These are phyloP conservation scores for Fusarium oligoseptatum DNA, from an alignment of 2,329 filamentous ascomycete species.

Conservation along the genomic window DNA sequence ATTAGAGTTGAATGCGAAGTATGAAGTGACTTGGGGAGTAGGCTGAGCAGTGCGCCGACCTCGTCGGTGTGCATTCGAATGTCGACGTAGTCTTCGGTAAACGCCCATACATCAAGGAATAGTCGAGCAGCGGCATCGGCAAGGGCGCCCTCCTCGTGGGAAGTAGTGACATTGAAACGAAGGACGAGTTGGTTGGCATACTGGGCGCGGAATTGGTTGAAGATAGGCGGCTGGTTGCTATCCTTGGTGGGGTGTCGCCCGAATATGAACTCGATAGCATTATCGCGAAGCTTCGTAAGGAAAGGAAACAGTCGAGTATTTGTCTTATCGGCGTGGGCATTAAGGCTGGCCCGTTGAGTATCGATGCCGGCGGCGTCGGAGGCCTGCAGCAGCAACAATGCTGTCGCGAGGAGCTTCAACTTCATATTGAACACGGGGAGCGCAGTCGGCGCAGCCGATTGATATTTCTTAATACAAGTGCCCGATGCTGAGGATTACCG, in stretches of 20 bases:
- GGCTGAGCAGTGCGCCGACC: slow-evolving; percentile 80
- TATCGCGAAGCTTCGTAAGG: slow-evolving; percentile 65
- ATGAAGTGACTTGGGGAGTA: slow-evolving; percentile 82
- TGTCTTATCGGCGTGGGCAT: slow-evolving; percentile 26
- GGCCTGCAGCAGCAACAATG: slow-evolving; percentile 45
- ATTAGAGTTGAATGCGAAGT: slow-evolving; percentile 81
- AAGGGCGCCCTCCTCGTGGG: slow-evolving; percentile 77
- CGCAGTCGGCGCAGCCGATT: slow-evolving; percentile 14
- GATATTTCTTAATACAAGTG: slow-evolving; percentile 7
- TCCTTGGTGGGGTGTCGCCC: slow-evolving; percentile 57
- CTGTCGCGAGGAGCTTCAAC: slow-evolving; percentile 44
- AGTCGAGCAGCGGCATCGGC: slow-evolving; percentile 80
- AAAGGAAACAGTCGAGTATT: slow-evolving; percentile 58
- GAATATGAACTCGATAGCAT: slow-evolving; percentile 64
- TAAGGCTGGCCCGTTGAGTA: slow-evolving; percentile 39
- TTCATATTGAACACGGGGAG: slow-evolving; percentile 33
- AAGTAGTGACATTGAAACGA: slow-evolving; percentile 82
- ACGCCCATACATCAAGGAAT: slow-evolving; percentile 92
- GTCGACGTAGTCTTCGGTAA: slow-evolving; percentile 85
- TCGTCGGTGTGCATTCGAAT: slow-evolving; percentile 82
- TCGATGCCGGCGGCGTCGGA: slow-evolving; percentile 50
- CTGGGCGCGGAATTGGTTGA: slow-evolving; percentile 54
- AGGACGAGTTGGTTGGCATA: slow-evolving; percentile 90
- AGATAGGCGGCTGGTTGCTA: slow-evolving; percentile 39
- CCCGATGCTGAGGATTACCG: background rate